These are phyloP conservation scores for Fragilariopsis cylindrus DNA, from an alignment of 108 stramenopile species.

Conservation along the genomic window DNA sequence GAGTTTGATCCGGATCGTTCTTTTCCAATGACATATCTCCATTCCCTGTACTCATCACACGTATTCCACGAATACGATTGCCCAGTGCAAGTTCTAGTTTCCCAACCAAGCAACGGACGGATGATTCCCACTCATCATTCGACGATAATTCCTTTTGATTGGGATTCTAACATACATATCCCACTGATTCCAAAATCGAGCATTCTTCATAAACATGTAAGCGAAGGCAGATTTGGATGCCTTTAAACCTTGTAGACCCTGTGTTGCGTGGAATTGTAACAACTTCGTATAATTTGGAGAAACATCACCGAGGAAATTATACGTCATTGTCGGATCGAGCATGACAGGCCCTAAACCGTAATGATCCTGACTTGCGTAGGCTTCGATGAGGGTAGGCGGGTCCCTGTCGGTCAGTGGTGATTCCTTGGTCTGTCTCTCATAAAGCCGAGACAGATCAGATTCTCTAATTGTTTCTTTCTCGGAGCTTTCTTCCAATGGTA, in stretches of 20 bases:
- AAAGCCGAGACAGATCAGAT: conserved; percentile 51
- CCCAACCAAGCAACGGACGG: conserved; percentile 47
- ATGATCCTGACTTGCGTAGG: conserved; percentile 39
- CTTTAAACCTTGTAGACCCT: conserved; percentile 36
- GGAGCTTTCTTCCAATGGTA: conserved; percentile 52
- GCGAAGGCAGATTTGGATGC: conserved; percentile 47
- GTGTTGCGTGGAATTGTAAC: conserved; percentile 54
- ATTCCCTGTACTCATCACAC: conserved; percentile 75
- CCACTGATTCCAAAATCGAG: conserved; percentile 77
- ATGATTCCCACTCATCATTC: conserved; percentile 52
- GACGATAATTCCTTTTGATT: conserved; percentile 26
- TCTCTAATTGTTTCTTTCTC: conserved; percentile 57
- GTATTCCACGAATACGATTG: conserved; percentile 55
- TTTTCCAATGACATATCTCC: conserved; percentile 35
- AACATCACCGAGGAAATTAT: conserved; percentile 76
- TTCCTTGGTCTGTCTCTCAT: conserved; percentile 43
- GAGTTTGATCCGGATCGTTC: conserved; percentile 34
- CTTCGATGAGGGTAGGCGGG: conserved; percentile 60
- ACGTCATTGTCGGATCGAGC: conserved; percentile 79
- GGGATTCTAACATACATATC: conserved; percentile 73
- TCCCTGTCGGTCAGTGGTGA: conserved; percentile 35
- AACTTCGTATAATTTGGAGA: conserved; percentile 70
- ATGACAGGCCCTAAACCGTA: conserved; percentile 60
- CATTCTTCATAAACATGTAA: conserved; percentile 56
- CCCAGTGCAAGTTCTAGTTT: conserved; percentile 67